Percentiles rank a stretch among this genome's conserved stretches.
phyloP scores from a whole-genome alignment of 2,329 filamentous ascomycete species.

The Curvularia eragrostidis region DNA sequence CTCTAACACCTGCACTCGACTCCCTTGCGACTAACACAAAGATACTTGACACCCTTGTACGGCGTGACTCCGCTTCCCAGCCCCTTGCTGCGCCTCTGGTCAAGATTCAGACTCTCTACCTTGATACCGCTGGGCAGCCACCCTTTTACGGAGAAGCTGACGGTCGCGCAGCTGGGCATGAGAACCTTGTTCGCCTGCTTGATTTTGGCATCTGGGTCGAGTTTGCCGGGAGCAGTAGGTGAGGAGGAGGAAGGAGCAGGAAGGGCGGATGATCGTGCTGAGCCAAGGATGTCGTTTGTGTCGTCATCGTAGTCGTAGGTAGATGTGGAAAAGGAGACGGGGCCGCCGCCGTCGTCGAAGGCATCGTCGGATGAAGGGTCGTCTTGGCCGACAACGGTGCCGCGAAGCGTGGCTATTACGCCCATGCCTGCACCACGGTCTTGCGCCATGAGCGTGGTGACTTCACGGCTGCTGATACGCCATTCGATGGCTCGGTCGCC shows the following conservation, averaged over 20 bases:
- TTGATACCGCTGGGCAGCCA: slow-evolving; percentile 70
- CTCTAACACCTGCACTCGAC: slow-evolving; percentile 52
- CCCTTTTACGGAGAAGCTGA: slow-evolving; percentile 63
- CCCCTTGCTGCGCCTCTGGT: slow-evolving; percentile 81
- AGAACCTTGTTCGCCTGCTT: slow-evolving; percentile 62
- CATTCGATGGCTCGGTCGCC: slow-evolving; percentile 79
- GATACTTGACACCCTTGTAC: slow-evolving; percentile 97
- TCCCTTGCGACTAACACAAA: slow-evolving; percentile 72
- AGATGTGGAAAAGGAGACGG: slow-evolving; percentile 29
- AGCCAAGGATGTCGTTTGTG: slow-evolving; percentile 32
- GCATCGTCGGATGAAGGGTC: slow-evolving; percentile 47
- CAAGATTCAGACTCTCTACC: slow-evolving; percentile 67
- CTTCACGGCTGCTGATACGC: slow-evolving; percentile 80
- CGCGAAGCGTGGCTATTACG: slow-evolving; percentile 75
- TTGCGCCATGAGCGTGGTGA: slow-evolving; percentile 56
- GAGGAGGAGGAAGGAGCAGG: neutral
- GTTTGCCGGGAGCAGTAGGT: slow-evolving; percentile 28
- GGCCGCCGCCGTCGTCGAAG: slow-evolving; percentile 44
- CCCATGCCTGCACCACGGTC: slow-evolving; percentile 59
- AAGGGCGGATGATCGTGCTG: slow-evolving; percentile 3
- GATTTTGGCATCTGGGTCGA: slow-evolving; percentile 58
- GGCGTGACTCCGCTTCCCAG: slow-evolving; percentile 88
- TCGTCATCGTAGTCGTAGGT: slow-evolving; percentile 42
- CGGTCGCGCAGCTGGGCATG: slow-evolving; percentile 57
- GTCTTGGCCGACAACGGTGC: slow-evolving; percentile 73